Evolutionary conservation across 257 asterid species (phyloP), one percentile per base, ranked within the genome.

Genomic region (Striga asiatica): DNA sequence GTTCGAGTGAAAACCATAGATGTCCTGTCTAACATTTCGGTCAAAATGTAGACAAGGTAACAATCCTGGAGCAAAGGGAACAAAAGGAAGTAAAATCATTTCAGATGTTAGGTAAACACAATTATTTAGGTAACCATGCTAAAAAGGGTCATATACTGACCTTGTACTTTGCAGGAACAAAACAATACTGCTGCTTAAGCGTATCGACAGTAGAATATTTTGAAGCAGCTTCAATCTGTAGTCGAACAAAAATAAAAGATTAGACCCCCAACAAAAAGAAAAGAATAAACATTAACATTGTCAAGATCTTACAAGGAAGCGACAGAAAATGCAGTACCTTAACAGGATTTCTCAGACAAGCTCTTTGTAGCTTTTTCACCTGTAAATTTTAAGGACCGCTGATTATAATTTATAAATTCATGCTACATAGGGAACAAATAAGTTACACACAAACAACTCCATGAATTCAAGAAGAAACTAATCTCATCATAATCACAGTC

Each of bases 131-230:
- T n/a, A 41, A 41, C 21, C 14, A 41, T 41, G 19, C 14, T 3
- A 16, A 41, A 41, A 9, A 0, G 18, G 20, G 6, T 52, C 41
- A 55, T 53, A 46, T 35, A 38, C 64, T 45, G 32, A 91, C 97
- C 95, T 91, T 84, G 74, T 78, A 51, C 70, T 84, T 87, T 29
- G 95, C 95, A 54, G 97, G 95, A 65, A 85, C 69, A 67, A 89
- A 85, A 45, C 74, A 50, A 73, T 74, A 85, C 53, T 85, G 95
- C 56, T 89, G 95, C 74, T 81, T 89, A 54, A 89, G 68, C 0
- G 97, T 87, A 69, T 91, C 95, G 21, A 91, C 98, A 1, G 98
- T 91, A 28, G 98, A 84, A 69, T 87, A 91, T 54, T 91, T 91
- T 6, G 93, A 65, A 41, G 88, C 74, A 61, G 87, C 89, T 83